Evolutionary conservation across 2,329 filamentous ascomycete genomes (phyloP), one percentile per base, ranked within the genome.

Genomic region (Orbilia quercus): DNA sequence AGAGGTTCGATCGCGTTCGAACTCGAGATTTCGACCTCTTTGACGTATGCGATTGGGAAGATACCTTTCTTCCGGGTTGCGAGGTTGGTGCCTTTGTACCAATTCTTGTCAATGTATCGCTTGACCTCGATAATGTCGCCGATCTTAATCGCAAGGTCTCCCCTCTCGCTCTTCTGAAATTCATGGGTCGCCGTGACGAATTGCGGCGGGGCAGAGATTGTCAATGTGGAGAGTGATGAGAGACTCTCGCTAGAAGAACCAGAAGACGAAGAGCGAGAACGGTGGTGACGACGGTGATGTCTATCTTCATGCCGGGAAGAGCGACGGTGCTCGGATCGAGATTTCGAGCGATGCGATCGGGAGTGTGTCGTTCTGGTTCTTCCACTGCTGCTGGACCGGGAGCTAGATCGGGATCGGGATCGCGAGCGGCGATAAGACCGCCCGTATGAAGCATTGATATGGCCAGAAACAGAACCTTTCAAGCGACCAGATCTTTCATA

Each of bases 111-210:
- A 20, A 73, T 47, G 23, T 66, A 73, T 25, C 69, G 60, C 34
- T 51, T 66, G n/a, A 73, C 69, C 14, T 73, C 69, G 34, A 73
- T 73, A 31, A 66, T 31, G 40, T 73, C 69, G 7, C 69, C 69
- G 11, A 73, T 36, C 20, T 57, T 73, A 0, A 73, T 60, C 0
- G 38, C 69, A 14, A 73, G 47, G 16, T 73, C 69, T 20, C 60
- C 69, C 42, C 18, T 65, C 20, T 73, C 69, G 28, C 28, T 60
- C 38, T 62, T 73, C 16, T 34, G 23, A 31, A 73, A 73, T 14
- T 73, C 69, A 28, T 59, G 40, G 3, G 65, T 48, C 2, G 60
- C 47, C 2, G 69, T 60, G 9, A 73, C 69, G 16, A 73, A 73
- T 51, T 73, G 69, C 14, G 69, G 69, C 50, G 69, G 69, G n/a